Base-by-base conservation (phyloP, 106 monocot species). In the Acorus calamus region DNA sequence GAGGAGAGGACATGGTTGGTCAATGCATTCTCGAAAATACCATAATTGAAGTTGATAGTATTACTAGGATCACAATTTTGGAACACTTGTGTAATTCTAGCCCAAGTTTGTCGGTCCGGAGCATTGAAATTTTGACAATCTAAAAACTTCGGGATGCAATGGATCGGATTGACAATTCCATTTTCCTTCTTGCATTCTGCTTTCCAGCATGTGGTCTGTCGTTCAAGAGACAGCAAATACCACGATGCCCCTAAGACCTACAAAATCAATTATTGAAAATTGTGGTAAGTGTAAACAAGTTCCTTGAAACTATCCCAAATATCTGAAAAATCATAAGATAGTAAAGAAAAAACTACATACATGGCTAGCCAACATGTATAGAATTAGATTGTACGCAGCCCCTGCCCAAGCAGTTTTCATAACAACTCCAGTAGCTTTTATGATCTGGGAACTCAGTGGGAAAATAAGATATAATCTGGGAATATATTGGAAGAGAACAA, bases 361-460 rank as follows among this genome's bases (percentile, higher is more conserved):
- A 89, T 89, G 89, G 71, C 94, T 89, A 46, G 79, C 94, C 53
- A 94, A 77, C 86, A 94, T 73, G 79, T 86, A 94, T 49, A 94
- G 86, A 8, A 83, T 55, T 46, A 94, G 67, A 72, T 94, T 89
- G 66, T 87, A 94, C 44, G 81, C 89, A 68, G 94, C 89, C 59
- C 89, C 89, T 5, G 77, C 84, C 94, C 94, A 94, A 57, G 86
- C 89, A 50, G 84, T 94, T 68, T 86, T 89, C 11, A 79, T 78
- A 48, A 89, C 86, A 56, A 86, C 79, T 11, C 94, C 89, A 44
- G 74, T 74, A 55, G 93, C 70, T 77, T 89, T 85, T 44, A 89
- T 79, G 13, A 94, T 86, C 69, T 89, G 77, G 48, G 75, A 67
- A 56, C 81, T 89, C 46, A 86, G 71, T 49, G 86, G 89, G 66